Conservation (phyloP, 495 filamentous ascomycete species). For the Penicillium tannophilum region DNA sequence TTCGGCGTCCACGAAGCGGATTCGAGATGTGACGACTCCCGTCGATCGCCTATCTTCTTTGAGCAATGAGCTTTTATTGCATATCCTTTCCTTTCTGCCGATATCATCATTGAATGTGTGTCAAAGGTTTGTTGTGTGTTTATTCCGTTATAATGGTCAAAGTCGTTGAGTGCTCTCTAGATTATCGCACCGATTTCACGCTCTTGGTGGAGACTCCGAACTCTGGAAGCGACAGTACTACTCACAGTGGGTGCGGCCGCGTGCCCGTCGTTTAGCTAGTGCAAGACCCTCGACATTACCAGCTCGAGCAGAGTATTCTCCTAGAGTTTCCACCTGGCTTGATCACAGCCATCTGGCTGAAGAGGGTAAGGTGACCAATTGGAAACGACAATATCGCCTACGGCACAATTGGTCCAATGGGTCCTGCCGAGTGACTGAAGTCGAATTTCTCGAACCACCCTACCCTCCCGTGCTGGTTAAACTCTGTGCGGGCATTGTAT, state of each 20-base stretch:
- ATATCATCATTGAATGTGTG: conserved; percentile 68
- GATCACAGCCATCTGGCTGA: conserved; percentile 64
- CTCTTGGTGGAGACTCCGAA: conserved; percentile 79
- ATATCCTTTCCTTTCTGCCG: conserved; percentile 77
- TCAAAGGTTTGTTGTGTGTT: conserved; percentile 54
- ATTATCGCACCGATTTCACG: conserved; percentile 75
- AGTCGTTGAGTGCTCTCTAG: conserved; percentile 36
- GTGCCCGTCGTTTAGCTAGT: conserved; percentile 75
- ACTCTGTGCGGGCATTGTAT: conserved; percentile 71
- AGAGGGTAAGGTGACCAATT: conserved; percentile 60
- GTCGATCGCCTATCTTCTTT: conserved; percentile 59
- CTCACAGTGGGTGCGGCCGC: conserved; percentile 81
- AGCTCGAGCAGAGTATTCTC: conserved; percentile 63
- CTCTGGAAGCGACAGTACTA: conserved; percentile 93
- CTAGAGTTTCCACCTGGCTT: conserved; percentile 79
- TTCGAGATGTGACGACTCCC: conserved; percentile 25
- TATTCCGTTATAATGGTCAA: background rate
- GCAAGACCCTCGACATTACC: conserved; percentile 49
- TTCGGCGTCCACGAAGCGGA: conserved; percentile 38
- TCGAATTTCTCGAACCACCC: conserved; percentile 62
- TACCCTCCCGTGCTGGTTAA: conserved; percentile 66
- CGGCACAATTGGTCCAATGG: conserved; percentile 91
- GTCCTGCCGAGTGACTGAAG: conserved; percentile 75
- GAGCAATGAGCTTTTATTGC: conserved; percentile 85
- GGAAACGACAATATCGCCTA: conserved; percentile 90